Evolutionary conservation across 139 green algal genomes (phyloP).

Genomic region (Pseudopediastrum boryanum): DNA sequence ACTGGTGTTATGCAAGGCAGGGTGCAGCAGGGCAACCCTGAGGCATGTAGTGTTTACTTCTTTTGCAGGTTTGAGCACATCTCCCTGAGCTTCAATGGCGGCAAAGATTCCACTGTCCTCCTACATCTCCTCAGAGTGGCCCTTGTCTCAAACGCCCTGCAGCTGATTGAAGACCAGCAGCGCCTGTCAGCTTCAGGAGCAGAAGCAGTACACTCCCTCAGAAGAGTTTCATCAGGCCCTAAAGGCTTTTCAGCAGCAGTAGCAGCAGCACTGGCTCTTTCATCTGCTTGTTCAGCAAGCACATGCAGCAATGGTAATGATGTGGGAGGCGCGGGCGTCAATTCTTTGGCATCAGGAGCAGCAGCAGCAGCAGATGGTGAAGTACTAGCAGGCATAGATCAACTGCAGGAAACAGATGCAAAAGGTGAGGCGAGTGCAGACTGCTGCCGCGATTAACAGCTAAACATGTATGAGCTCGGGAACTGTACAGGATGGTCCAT

Average conservation of each 20-base stretch:
- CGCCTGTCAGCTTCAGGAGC: not conserved
- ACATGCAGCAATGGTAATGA: too few species aligned
- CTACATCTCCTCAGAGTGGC: slow-evolving; percentile 83
- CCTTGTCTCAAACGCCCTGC: slow-evolving; percentile 18
- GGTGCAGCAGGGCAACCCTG: too few species aligned
- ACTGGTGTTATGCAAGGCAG: too few species aligned
- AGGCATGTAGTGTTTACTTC: too few species aligned
- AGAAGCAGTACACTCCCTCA: not conserved
- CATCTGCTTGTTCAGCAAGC: not conserved
- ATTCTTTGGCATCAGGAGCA: not conserved
- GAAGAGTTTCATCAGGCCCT: not conserved
- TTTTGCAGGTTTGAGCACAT: slow-evolving; percentile 57
- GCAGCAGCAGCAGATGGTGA: slow-evolving; percentile 5
- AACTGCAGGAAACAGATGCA: slow-evolving; percentile 8
- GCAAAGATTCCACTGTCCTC: slow-evolving; percentile 94
- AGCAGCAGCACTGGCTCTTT: slow-evolving; percentile 4
- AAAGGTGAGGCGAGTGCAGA: too few species aligned
- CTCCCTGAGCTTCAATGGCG: slow-evolving; percentile 94
- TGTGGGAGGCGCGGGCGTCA: too few species aligned
- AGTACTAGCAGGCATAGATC: not conserved
- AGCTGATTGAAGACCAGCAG: not conserved
- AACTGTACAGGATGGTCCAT: too few species aligned
- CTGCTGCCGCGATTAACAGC: too few species aligned
- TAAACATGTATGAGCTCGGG: too few species aligned
- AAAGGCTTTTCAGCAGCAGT: not conserved